Base-by-base conservation (phyloP, 495 filamentous ascomycete species). In the Choiromyces venosus region DNA sequence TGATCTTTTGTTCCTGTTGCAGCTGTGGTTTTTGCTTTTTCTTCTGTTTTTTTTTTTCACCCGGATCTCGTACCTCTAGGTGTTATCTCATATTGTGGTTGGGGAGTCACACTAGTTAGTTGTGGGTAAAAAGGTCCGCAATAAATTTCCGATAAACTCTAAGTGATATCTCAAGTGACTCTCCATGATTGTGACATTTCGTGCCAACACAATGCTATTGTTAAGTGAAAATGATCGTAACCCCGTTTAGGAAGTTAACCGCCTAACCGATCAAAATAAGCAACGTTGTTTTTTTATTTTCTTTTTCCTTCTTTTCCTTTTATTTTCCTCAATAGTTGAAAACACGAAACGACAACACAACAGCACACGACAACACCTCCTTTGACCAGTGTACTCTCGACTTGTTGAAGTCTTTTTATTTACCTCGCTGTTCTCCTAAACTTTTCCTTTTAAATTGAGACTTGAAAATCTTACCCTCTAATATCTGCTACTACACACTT, bases 211-310 rank as follows among this genome's bases (percentile, higher is more conserved):
- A 61, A 61, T 61, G 1, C 6, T 4, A 33, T 61, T 33, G 52
- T 61, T 61, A 5, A 7, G 10, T 4, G 42, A 56, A 56, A 29
- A 56, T 25, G 10, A 12, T 2, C 5, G 52, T 16, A 33, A 33
- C 0, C 25, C 52, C 12, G 3, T 33, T 33, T 61, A 12, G 52
- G 52, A 61, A 33, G 52, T 14, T 33, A 33, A 5, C 52, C 12
- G 52, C 52, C 52, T 76, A 70, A 68, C 74, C 74, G 73, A 66
- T 75, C 61, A 76, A 21, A 76, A 64, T 68, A 76, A 75, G 74
- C 74, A 76, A 76, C 74, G 74, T 61, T 61, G 52, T 61, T 61
- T 70, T 76, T 76, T 42, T 61, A n/a, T 38, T 74, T 66, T 44
- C 37, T 33, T 21, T 40, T 64, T 46, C 7, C 16, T n/a, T 64